Base-by-base conservation (phyloP, 2,329 filamentous ascomycete species). In the Madurella fahalii region DNA sequence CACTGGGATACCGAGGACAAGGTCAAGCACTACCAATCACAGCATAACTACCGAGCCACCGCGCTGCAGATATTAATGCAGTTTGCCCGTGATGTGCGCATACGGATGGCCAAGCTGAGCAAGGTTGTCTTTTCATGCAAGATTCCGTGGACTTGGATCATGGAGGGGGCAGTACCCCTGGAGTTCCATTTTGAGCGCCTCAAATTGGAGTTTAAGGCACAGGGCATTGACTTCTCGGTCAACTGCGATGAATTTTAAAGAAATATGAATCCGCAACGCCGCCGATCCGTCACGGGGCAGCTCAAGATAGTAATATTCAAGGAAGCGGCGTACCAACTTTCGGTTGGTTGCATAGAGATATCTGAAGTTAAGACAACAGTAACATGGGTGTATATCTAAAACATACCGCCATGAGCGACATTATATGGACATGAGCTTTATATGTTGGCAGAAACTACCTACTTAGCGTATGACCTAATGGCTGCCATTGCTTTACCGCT, bases 121-220 rank as follows among this genome's bases (percentile, higher is more conserved):
- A 62, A 58, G 58, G 59, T 65, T 2, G 45, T 55, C 31, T 42
- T 65, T 42, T 49, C 63, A 48, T 58, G 55, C 46, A 59, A 52
- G 58, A 64, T 64, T 25, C 61, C 59, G 11, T 64, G 58, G 53
- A 65, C 64, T 2, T 65, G 63, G 63, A 34, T 60, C 12, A 47
- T 63, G 37, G 56, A 60, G 15, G 58, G 49, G 9, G 56, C 47
- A 5, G 51, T 60, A 9, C 37, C 44, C n/a, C 43, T 63, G 2
- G 61, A 59, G n/a, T 61, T 58, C 40, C 62, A 64, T 52, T 65
- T 65, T 50, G 45, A 56, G 37, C 37, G 47, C 4, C 53, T 63
- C 1, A 54, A 47, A 51, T 31, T 20, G 11, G 1, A 54, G 43
- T 63, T 65, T 43, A 13, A 34, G 49, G 37, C 17, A 42, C 44